Percentiles rank a stretch among this genome's conserved stretches.
Evolutionary conservation across 257 asterid genomes (phyloP).

Genomic region (Parsonsia alboflavescens): DNA sequence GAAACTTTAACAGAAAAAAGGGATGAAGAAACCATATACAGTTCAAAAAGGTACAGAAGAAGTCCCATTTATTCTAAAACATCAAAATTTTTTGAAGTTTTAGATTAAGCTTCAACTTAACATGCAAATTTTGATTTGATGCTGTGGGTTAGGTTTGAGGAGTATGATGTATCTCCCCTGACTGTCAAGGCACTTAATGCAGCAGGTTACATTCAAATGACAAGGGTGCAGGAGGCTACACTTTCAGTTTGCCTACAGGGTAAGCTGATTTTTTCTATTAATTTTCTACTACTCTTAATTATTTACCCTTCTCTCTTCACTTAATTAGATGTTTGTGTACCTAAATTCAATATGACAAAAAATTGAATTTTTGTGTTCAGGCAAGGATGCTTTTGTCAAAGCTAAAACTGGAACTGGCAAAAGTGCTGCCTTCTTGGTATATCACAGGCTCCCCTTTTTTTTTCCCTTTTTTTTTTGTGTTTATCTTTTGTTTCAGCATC

Average conservation of each 20-base stretch:
- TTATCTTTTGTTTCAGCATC: constrained; percentile 7
- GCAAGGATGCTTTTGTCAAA: constrained; percentile 85
- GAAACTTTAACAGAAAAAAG: constrained; percentile 31
- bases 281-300: neutral
- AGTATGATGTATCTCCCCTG: constrained; percentile 60
- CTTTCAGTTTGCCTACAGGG: constrained; percentile 75
- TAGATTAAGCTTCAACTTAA: neutral
- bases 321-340: neutral
- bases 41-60: constrained; percentile 58
- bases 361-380: constrained; percentile 28
- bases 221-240: constrained; percentile 84
- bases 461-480: neutral
- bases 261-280: constrained; percentile 12
- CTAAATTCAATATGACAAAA: neutral
- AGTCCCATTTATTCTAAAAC: constrained; percentile 7
- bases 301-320: neutral
- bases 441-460: constrained; percentile 11
- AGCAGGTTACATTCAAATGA: constrained; percentile 89
- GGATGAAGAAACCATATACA: constrained; percentile 49
- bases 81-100: neutral
- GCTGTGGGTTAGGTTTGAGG: constrained; percentile 70
- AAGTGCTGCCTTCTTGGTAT: constrained; percentile 91
- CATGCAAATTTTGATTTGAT: constrained; percentile 17
- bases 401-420: constrained; percentile 95
- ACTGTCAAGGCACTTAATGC: constrained; percentile 72